Conservation (phyloP, 768 basidiomycete species). For the Termitomyces sp. region DNA sequence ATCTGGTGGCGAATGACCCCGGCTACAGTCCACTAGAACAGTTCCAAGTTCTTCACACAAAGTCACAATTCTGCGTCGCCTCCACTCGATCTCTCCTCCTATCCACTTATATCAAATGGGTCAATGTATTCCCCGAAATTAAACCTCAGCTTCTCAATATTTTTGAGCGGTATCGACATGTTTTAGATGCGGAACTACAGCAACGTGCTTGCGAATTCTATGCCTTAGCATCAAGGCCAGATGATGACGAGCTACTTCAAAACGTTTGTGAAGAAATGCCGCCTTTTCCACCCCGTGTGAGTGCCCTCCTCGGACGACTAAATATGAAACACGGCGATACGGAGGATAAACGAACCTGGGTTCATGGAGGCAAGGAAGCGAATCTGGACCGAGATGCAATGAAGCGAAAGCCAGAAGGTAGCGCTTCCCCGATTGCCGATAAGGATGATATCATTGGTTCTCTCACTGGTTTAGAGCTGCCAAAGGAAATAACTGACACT, state of each 20-base stretch:
- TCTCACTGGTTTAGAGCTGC: slow-evolving; percentile 77
- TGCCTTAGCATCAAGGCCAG: slow-evolving; percentile 76
- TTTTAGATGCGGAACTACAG: slow-evolving; percentile 94
- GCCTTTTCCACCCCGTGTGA: slow-evolving; percentile 93
- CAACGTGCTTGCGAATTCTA: slow-evolving; percentile 99
- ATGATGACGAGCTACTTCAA: slow-evolving; percentile 90
- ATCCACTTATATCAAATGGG: slow-evolving; percentile 99
- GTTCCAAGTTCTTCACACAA: slow-evolving; percentile 88
- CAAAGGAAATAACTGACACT: slow-evolving; percentile 9
- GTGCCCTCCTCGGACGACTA: slow-evolving; percentile 80
- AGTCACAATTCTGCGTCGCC: slow-evolving; percentile 92
- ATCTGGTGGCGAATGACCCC: slow-evolving; percentile 92
- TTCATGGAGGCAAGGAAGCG: slow-evolving; percentile 91
- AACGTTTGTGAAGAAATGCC: slow-evolving; percentile 99
- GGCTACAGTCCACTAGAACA: slow-evolving; percentile 95
- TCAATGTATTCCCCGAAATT: slow-evolving; percentile 99
- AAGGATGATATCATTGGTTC: slow-evolving; percentile 65
- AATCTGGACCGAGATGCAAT: slow-evolving; percentile 74
- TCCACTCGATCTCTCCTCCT: slow-evolving; percentile 88
- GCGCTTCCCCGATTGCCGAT: slow-evolving; percentile 20
- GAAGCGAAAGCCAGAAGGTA: slow-evolving; percentile 45
- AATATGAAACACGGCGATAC: slow-evolving; percentile 89
- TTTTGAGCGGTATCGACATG: slow-evolving; percentile 96
- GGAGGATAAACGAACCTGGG: slow-evolving; percentile 95
- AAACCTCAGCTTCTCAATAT: slow-evolving; percentile 90